Evolutionary conservation across 2,329 filamentous ascomycete genomes (phyloP), one percentile per base, ranked within the genome.

Genomic region (Fusarium luffae): DNA sequence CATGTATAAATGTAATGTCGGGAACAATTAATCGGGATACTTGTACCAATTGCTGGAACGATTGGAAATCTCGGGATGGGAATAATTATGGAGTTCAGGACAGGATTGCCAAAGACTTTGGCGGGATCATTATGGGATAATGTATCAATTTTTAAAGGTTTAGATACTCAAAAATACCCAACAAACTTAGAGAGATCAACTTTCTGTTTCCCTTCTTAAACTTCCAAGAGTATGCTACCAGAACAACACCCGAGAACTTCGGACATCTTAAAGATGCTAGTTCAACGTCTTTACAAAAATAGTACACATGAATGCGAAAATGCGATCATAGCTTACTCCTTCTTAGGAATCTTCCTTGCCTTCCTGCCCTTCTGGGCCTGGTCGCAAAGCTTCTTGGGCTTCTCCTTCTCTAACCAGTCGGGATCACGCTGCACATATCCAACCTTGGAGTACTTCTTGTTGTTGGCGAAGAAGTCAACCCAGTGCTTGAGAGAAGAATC

Each of bases 381-480:
- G 74, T 88, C 87, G 81, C 94, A 98, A 72, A 97, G 81, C 78
- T 85, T 82, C 76, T 86, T 86, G 75, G 83, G 83, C 7, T 88
- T 88, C 80, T 85, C 82, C 73, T 87, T 88, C 75, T 91, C 85
- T 77, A 90, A 84, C 83, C 89, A 91, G 23, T 80, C 84, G 25
- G 82, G 83, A 62, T 88, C 85, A 64, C 88, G 84, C 78, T 88
- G 85, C 16, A 98, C 88, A 77, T 85, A 88, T 5, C 96, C 96
- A 7, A 97, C 92, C 80, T 88, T 88, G 67, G 88, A 88, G 81
- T 98, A 98, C 82, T 93, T 93, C 76, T 90, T 87, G 77, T 89
- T 92, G 59, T 91, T 92, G 61, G 81, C 85, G 76, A 98, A 98
- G 82, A 98, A 93, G 54, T 87, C 84, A 64, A 91, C 89, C 96